These are phyloP conservation scores for Cenchrus purpureus DNA, from an alignment of 176 grass and related monocot species.

Conservation along the genomic window DNA sequence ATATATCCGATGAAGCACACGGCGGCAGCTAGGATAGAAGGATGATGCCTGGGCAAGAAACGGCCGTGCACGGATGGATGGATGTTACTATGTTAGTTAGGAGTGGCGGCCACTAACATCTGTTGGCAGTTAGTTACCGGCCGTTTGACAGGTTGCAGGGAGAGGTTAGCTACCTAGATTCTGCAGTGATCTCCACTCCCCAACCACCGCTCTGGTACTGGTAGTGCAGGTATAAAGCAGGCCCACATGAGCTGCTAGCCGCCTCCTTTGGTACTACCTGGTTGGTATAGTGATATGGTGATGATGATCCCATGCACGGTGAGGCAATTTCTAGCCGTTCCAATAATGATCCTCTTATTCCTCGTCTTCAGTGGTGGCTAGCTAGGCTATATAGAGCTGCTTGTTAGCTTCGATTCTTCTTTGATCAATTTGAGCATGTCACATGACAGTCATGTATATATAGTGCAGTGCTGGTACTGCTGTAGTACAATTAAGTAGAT, in stretches of 20 bases:
- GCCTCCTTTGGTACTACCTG: background rate
- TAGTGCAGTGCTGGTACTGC: no score
- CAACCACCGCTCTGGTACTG: background rate
- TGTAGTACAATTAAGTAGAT: no score
- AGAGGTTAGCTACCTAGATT: no score
- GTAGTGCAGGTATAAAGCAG: background rate
- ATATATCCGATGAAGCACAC: background rate
- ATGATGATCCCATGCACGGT: background rate
- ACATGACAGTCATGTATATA: no score
- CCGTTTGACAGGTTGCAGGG: no score
- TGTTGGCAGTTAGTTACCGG: constrained; percentile 7
- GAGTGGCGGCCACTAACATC: constrained; percentile 25
- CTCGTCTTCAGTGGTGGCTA: no score
- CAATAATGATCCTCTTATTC: no score
- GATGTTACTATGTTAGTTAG: constrained; percentile 27
- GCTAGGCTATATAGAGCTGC: no score
- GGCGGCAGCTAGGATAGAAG: background rate
- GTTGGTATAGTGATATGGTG: background rate
- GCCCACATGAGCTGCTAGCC: background rate
- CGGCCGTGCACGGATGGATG: background rate
- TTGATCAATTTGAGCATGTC: no score
- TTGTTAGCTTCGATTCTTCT: no score
- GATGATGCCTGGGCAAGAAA: constrained; percentile 10
- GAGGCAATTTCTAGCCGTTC: background rate
- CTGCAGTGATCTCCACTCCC: background rate